A percentile compares a stretch with the other conserved stretches of the same genome.
Conservation (phyloP, 768 basidiomycete species). For the Hysterangium stoloniferum region DNA sequence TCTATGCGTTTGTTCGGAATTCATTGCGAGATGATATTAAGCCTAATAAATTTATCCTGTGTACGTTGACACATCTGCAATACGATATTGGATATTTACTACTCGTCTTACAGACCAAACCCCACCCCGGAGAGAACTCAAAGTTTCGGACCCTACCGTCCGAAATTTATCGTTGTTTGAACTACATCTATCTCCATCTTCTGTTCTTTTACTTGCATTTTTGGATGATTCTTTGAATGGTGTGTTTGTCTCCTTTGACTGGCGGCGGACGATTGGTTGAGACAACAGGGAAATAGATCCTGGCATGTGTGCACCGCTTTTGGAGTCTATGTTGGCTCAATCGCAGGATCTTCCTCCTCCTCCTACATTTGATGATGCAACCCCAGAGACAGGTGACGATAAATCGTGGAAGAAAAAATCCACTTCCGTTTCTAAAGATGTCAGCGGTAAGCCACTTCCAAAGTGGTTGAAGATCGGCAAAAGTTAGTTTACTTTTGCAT, state of each 20-base stretch:
- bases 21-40: slow-evolving; percentile 69
- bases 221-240: slow-evolving; percentile 65
- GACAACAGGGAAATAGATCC: slow-evolving; percentile 33
- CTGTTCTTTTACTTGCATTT: slow-evolving; percentile 69
- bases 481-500: too few relatives aligned
- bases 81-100: too few relatives aligned
- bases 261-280: neutral
- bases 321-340: slow-evolving; percentile 43
- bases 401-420: neutral
- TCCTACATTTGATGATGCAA: slow-evolving; percentile 27
- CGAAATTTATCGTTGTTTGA: slow-evolving; percentile 60
- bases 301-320: slow-evolving; percentile 58
- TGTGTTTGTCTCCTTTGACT: slow-evolving; percentile 26
- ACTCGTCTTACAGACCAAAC: slow-evolving; percentile 49
- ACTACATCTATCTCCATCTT: slow-evolving; percentile 72
- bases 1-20: slow-evolving; percentile 78
- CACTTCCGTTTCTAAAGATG: neutral
- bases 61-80: slow-evolving; percentile 35
- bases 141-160: slow-evolving; percentile 68
- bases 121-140: slow-evolving; percentile 77
- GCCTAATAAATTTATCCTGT: slow-evolving; percentile 75
- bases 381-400: neutral
- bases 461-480: slow-evolving; percentile 10
- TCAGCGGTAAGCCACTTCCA: slow-evolving; percentile 4
- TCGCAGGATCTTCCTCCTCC: slow-evolving; percentile 65